A percentile compares a stretch with the other conserved stretches of the same genome.
These are phyloP conservation scores for Candida sonorensis DNA, from an alignment of 805 yeast genomes.

Conservation along the genomic window DNA sequence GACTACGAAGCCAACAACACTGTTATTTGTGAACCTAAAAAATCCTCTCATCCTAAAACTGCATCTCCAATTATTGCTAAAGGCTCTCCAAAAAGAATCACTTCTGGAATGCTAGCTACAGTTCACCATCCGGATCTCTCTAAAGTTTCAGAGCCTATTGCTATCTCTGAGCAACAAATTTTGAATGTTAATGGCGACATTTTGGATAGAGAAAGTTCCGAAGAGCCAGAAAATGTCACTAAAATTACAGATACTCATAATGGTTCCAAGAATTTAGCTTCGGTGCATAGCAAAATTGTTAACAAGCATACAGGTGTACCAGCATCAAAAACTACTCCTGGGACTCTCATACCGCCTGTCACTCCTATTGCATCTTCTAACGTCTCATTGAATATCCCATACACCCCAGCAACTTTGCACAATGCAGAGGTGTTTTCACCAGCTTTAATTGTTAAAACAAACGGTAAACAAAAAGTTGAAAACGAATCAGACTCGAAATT, in stretches of 20 bases:
- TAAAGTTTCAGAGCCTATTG: constrained; percentile 17
- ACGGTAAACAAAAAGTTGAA: too few relatives aligned
- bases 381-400: too few relatives aligned
- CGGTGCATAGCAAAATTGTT: too few relatives aligned
- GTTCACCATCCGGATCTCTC: constrained; percentile 29
- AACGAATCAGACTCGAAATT: too few relatives aligned
- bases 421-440: neutral
- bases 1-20: constrained; percentile 14
- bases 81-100: constrained; percentile 30
- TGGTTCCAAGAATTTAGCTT: too few relatives aligned
- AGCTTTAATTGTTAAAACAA: neutral
- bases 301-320: too few relatives aligned
- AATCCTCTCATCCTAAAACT: constrained; percentile 16
- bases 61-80: constrained; percentile 27
- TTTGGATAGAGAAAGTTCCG: too few relatives aligned
- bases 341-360: too few relatives aligned
- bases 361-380: too few relatives aligned
- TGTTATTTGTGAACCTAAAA: constrained; percentile 18
- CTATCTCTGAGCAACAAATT: constrained; percentile 1
- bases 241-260: too few relatives aligned
- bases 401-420: neutral
- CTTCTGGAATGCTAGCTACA: constrained; percentile 29
- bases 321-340: too few relatives aligned
- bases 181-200: constrained; percentile 5
- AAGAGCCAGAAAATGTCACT: too few relatives aligned